Base-by-base conservation (phyloP, 768 basidiomycete species). In the Macrolepiota dolichaula region DNA sequence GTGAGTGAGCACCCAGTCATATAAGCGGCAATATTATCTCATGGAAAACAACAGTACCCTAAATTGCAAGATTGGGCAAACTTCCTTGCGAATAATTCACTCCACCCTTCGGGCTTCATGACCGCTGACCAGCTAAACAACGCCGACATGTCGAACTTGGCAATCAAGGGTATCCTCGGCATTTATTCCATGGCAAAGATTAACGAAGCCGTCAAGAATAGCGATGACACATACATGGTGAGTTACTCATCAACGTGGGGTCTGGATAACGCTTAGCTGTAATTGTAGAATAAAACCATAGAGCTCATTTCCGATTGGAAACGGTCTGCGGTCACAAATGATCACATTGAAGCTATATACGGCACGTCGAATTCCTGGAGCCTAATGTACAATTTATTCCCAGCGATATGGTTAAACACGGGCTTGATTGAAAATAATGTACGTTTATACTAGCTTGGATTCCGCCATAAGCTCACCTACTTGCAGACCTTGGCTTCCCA, bases 131-230 rank as follows among this genome's bases (percentile, higher is more conserved):
- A 40, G 1, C 62, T 66, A 19, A 67, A 65, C n/a, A 68, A 74
- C 46, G 72, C 68, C 13, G 77, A 82, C 62, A 72, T 80, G 62
- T 80, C 84, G 1, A 86, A 85, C 64, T 76, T 87, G 22, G 85
- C 84, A 1, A 74, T 87, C 64, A 87, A 87, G 62, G 84, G 84
- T 27, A 83, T 86, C 65, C 70, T 80, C 35, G 82, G 79, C 5
- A 79, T 86, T 57, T 69, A 78, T 58, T 82, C 84, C 0, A 85
- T 86, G 84, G 69, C 78, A 0, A 73, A 80, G 42, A 84, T 87
- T 38, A 67, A 73, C 24, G 63, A 70, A 3, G 68, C 75, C 17
- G 62, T 73, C 11, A 74, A 73, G 0, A 58, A 74, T 17, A 19
- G 36, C 19, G 38, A 54, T 13, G 38, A 22, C 27, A 42, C 55